These are phyloP conservation scores for Wickerhamiella vanderwaltii DNA, from an alignment of 805 yeast genomes.

Conservation along the genomic window DNA sequence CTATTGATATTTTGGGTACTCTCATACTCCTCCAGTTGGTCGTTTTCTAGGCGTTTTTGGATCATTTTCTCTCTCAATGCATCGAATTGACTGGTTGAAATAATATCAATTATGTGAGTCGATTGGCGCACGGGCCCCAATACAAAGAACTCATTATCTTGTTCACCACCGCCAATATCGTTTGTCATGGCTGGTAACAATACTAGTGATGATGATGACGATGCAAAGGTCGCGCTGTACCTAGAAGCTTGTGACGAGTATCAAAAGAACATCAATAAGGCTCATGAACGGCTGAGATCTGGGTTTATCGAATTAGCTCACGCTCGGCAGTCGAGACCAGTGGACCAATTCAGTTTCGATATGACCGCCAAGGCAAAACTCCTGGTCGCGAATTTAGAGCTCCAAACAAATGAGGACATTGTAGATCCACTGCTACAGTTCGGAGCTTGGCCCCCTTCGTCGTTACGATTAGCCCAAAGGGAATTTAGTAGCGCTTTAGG, in stretches of 20 bases:
- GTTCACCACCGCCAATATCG: too few species aligned
- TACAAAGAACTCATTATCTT: not conserved
- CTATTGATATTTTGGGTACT: too few species aligned
- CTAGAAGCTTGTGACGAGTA: constrained; percentile 4
- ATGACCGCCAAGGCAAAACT: not conserved
- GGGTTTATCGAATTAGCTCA: constrained; percentile 6
- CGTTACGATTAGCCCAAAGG: not conserved
- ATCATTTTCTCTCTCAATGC: too few species aligned
- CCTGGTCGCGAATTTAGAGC: not conserved
- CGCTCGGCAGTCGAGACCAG: constrained; percentile 3
- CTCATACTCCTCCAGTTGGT: too few species aligned
- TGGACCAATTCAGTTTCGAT: not conserved
- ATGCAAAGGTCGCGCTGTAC: not conserved
- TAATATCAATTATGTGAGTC: not conserved
- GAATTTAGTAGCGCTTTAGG: not conserved
- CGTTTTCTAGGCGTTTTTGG: too few species aligned
- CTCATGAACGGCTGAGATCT: not conserved
- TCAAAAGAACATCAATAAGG: not conserved
- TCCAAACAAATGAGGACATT: not conserved
- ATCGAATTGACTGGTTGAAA: too few species aligned
- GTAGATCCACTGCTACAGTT: constrained; percentile 2
- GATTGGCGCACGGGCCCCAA: not conserved
- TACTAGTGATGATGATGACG: not conserved
- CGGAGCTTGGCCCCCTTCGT: constrained; percentile 6
- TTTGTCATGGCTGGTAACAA: not conserved